Evolutionary conservation across 257 asterid species (phyloP).

Genomic region (Solanum bulbocastanum): DNA sequence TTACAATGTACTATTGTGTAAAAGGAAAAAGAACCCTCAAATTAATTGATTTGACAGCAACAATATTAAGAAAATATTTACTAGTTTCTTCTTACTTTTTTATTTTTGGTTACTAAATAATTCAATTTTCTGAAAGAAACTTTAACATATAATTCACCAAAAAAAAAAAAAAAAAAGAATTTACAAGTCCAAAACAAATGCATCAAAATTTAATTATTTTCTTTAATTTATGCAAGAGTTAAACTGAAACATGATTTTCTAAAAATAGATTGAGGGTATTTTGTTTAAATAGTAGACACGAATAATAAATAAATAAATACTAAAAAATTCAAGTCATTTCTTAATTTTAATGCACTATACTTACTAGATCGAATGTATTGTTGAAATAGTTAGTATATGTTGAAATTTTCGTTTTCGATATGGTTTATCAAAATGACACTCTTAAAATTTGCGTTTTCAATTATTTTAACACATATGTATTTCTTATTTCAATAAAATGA

Average conservation of each 20-base stretch:
- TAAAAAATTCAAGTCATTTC: no score
- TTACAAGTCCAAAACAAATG: neutral
- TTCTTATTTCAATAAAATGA: no score
- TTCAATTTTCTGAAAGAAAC: neutral
- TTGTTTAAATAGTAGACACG: neutral
- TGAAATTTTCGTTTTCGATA: no score
- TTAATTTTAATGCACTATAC: no score
- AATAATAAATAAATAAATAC: no score
- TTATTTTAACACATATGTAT: no score
- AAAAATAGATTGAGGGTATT: neutral
- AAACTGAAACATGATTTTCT: neutral
- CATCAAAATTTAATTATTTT: no score
- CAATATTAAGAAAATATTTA: neutral
- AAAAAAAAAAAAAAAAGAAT: no score
- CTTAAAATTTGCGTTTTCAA: no score
- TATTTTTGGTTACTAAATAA: neutral
- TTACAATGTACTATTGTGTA: neutral
- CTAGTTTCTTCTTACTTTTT: neutral
- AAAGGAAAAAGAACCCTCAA: neutral
- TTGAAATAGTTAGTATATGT: neutral
- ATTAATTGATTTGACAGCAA: neutral
- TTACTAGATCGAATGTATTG: no score
- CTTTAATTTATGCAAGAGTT: neutral
- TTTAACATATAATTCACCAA: neutral
- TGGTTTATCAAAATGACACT: no score